Evolutionary conservation across 163 green algal species (phyloP).

Genomic region (Chlamydomonas reinhardtii): DNA sequence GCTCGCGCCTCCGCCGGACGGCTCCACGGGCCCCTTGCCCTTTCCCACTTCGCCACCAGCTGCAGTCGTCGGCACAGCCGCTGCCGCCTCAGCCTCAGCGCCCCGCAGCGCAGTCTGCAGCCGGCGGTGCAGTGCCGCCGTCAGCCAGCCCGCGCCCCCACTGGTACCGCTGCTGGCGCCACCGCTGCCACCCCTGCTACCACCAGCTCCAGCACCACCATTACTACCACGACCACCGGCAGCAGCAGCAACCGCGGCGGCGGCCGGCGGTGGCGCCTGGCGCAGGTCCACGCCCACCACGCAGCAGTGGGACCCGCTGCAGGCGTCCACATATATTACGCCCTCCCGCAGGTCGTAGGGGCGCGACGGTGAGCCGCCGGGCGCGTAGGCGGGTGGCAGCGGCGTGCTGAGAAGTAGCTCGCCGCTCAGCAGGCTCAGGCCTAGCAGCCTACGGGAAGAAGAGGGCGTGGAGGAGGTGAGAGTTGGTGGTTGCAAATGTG

Average conservation of each 20-base stretch:
- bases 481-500: too few species aligned
- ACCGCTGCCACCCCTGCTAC: background rate
- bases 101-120: background rate
- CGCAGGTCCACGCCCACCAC: slow-evolving; percentile 11
- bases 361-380: background rate
- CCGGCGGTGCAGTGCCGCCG: background rate
- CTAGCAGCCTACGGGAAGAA: background rate
- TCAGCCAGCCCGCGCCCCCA: background rate
- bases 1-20: background rate
- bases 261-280: too few species aligned
- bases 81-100: background rate
- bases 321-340: slow-evolving; percentile 26
- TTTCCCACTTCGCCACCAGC: background rate
- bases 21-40: background rate
- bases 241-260: background rate
- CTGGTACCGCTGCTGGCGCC: too few species aligned
- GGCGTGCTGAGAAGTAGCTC: background rate
- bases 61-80: too few species aligned
- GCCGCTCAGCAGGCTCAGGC: background rate
- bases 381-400: slow-evolving; percentile 13
- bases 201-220: background rate
- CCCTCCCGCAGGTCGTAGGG: slow-evolving; percentile 49
- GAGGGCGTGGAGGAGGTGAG: too few species aligned
- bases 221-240: too few species aligned
- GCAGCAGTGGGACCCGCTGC: slow-evolving; percentile 31